Evolutionary conservation across 2,329 filamentous ascomycete genomes (phyloP), one percentile per base, ranked within the genome.

Genomic region (Fusarium devonianum): DNA sequence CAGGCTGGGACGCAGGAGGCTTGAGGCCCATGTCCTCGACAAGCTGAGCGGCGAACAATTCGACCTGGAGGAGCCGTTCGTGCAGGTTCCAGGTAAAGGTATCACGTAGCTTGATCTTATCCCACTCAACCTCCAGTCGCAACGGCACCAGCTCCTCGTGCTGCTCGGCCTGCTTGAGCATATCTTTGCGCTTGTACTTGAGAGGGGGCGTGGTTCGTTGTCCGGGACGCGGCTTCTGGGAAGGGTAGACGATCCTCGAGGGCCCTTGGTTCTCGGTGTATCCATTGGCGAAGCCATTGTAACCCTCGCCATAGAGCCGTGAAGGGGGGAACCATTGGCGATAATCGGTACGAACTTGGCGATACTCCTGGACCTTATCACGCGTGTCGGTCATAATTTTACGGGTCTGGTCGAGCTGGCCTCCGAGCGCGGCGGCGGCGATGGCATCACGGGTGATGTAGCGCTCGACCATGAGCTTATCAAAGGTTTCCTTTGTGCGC

Each of bases 51-150:
- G 92, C 90, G 70, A 97, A 97, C 9, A 94, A 72, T 48, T 96
- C 88, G 14, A 87, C 84, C 16, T 84, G 81, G 3, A 95, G 83
- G 10, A 94, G 81, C 49, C 92, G 87, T 70, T 99, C 94, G 74
- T 97, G 90, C 25, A 97, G 80, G 71, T 99, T 99, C 92, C 93
- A 99, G 3, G 94, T 97, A 63, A 99, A 97, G 1, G 94, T 97
- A 72, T 99, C 94, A 70, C 94, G 89, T 53, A 99, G 80, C 73
- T 94, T 94, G 64, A 97, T 84, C 75, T 96, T 96, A 61, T 97
- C 93, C 82, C 90, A 89, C 67, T 99, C 94, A 38, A 97, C 90
- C 65, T 99, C 94, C 44, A 99, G 75, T 36, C 94, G 85, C 59
- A 99, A 83, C 3, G 94, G 94, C 1, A 97, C 90, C 43, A 99